Percentiles rank a stretch among this genome's conserved stretches.
Evolutionary conservation across 1,284 basidiomycete genomes (phyloP).

Genomic region (Prillingera fragicola): DNA sequence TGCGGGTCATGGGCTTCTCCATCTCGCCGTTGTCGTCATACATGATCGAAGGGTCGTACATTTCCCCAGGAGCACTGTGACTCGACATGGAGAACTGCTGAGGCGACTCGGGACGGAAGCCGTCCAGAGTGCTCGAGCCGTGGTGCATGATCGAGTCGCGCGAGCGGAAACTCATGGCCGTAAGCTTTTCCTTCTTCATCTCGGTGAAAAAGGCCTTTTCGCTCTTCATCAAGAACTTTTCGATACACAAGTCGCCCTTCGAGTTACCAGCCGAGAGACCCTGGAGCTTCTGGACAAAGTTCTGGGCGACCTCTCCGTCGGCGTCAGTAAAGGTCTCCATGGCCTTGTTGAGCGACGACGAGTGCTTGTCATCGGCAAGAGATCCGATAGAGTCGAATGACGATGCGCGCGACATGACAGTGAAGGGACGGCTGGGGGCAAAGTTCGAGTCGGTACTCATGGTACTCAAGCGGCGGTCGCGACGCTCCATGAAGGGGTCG

Average conservation of each 20-base stretch:
- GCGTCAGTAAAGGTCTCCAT: constrained; percentile 89
- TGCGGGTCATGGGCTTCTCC: constrained; percentile 63
- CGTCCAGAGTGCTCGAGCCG: constrained; percentile 55
- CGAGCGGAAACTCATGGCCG: constrained; percentile 52
- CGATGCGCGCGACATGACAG: constrained; percentile 67
- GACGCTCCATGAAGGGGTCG: constrained; percentile 71
- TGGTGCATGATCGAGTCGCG: constrained; percentile 59
- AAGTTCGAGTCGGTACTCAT: constrained; percentile 21
- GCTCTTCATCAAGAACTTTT: constrained; percentile 79
- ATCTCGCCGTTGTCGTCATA: constrained; percentile 51
- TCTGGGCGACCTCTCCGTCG: constrained; percentile 80
- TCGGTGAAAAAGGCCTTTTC: constrained; percentile 88
- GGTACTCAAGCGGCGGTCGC: constrained; percentile 31
- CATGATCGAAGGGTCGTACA: constrained; percentile 53
- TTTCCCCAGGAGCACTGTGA: constrained; percentile 41
- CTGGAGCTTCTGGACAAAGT: constrained; percentile 80
- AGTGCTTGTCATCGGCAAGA: constrained; percentile 77
- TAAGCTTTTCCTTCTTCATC: constrained; percentile 70
- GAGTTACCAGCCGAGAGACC: constrained; percentile 75
- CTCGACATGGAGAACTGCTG: constrained; percentile 40
- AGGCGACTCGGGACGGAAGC: constrained; percentile 61
- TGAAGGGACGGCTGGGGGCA: constrained; percentile 66
- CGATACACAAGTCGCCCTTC: constrained; percentile 82
- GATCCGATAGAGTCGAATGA: constrained; percentile 82
- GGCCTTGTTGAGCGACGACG: constrained; percentile 82